A percentile compares a stretch with the other conserved stretches of the same genome.
phyloP scores from a whole-genome alignment of 495 filamentous ascomycete genomes.

The Cudoniella acicularis region DNA sequence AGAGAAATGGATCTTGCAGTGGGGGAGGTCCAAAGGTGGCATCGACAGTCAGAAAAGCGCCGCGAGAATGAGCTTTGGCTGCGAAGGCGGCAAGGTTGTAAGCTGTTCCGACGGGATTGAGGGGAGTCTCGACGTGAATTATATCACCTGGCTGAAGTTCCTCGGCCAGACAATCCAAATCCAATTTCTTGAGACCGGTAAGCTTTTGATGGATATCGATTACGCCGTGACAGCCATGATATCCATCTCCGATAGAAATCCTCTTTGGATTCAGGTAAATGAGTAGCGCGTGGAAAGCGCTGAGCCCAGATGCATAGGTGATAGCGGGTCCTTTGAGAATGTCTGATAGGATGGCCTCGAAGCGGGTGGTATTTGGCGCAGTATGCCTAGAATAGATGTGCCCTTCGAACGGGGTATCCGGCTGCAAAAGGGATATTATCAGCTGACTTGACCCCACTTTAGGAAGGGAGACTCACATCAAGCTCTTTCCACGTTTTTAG shows the following conservation, averaged over 20 bases:
- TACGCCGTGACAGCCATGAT: slow-evolving; percentile 91
- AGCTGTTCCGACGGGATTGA: slow-evolving; percentile 85
- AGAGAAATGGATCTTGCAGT: slow-evolving; percentile 78
- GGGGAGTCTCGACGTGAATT: slow-evolving; percentile 85
- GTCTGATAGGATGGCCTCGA: slow-evolving; percentile 73
- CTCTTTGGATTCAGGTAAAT: slow-evolving; percentile 72
- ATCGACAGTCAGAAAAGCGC: slow-evolving; percentile 80
- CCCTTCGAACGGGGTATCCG: slow-evolving; percentile 35
- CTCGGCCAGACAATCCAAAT: slow-evolving; percentile 54
- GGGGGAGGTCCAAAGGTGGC: slow-evolving; percentile 90
- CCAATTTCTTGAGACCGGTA: slow-evolving; percentile 62
- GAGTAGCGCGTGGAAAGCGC: slow-evolving; percentile 81
- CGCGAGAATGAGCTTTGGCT: slow-evolving; percentile 62
- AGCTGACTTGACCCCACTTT: slow-evolving; percentile 11
- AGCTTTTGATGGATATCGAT: slow-evolving; percentile 66
- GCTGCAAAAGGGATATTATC: slow-evolving; percentile 27
- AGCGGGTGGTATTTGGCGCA: slow-evolving; percentile 72
- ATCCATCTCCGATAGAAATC: slow-evolving; percentile 76
- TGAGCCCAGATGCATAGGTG: slow-evolving; percentile 80
- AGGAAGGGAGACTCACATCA: slow-evolving; percentile 33
- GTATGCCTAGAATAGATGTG: slow-evolving; percentile 79
- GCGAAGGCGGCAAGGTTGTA: slow-evolving; percentile 66
- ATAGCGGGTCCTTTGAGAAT: slow-evolving; percentile 66
- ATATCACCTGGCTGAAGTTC: slow-evolving; percentile 70
- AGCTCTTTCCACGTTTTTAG: slow-evolving; percentile 46